phyloP scores from a whole-genome alignment of 139 green algal species.

The Ettlia oleoabundans region DNA sequence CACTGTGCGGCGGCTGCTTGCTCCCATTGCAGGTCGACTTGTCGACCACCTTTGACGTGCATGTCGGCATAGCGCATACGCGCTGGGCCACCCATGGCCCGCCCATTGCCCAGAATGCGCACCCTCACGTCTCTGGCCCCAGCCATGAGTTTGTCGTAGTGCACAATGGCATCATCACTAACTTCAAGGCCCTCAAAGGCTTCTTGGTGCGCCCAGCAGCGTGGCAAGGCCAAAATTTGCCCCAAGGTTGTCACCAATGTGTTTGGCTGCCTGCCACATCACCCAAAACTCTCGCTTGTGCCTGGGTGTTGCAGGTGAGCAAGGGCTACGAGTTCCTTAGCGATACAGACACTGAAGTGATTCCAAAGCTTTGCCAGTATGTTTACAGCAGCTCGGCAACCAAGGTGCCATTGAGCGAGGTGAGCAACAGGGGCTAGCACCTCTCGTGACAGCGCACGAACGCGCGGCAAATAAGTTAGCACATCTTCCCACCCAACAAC shows the following conservation, averaged over 20 bases:
- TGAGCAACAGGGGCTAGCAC: no score
- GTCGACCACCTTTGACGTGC: constrained; percentile 55
- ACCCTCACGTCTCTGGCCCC: constrained; percentile 84
- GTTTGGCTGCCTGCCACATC: no score
- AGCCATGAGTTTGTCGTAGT: constrained; percentile 96
- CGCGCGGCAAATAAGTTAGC: no score
- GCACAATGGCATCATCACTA: constrained; percentile 99
- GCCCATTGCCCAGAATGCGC: constrained; percentile 86
- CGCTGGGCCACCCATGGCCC: constrained; percentile 97
- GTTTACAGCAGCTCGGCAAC: no score
- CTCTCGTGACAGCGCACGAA: no score
- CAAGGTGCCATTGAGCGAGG: no score
- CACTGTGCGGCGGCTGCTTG: no score
- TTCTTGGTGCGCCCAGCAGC: no score
- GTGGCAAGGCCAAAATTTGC: no score
- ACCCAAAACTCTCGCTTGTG: no score
- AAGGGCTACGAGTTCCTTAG: constrained; percentile 91
- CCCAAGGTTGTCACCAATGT: no score
- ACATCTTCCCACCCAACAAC: no score
- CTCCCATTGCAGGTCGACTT: constrained; percentile 48
- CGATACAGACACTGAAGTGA: constrained; percentile 99
- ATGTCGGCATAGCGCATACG: constrained; percentile 95
- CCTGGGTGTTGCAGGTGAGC: constrained; percentile 15
- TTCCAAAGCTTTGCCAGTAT: constrained; percentile 98
- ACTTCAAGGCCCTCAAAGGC: constrained; percentile 91